Base-by-base conservation (phyloP, 345 rosid genomes). In the Dipteronia dyeriana region DNA sequence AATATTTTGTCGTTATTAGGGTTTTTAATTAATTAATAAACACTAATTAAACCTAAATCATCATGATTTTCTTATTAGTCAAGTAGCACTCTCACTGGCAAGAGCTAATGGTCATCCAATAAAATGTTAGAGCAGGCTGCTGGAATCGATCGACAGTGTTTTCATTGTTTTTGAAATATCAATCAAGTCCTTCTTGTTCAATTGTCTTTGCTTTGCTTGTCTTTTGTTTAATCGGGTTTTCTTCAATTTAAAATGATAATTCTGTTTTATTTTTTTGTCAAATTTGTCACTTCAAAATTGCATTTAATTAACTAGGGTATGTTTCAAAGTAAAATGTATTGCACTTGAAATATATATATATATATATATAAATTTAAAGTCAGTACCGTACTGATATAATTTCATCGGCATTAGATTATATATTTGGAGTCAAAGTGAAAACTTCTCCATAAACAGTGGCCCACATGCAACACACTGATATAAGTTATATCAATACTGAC, bases 1-100 rank as follows among this genome's bases (percentile, higher is more conserved):
- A 34, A 4, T 34, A 34, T 41, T 68, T 73, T 73, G 82, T 84
- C 76, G 20, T 47, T 3, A 29, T 25, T 38, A n/a, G 68, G 72
- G 54, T 20, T 47, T 51, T 26, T 47, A 70, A 69, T 34, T 34
- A 34, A 34, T 34, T 34, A 34, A 34, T 34, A 59, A 23, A 20
- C 60, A 49, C 11, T 34, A 34, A 34, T 34, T 10, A 61, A 49
- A 9, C 26, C 54, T 45, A 0, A 39, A 39, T 34, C 38, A 5
- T 3, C 54, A 22, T 16, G 59, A 56, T 31, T 47, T 9, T 1
- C 0, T 19, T 29, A 51, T 51, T 31, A 57, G 73, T 59, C 64
- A 76, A 59, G 60, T 59, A 49, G 54, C 64, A 63, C 59, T 34
- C 49, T 34, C 78, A 7, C 54, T 11, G 45, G 25, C 68, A 39